phyloP scores from a whole-genome alignment of 2,329 filamentous ascomycete species.

The Fusarium sp. region DNA sequence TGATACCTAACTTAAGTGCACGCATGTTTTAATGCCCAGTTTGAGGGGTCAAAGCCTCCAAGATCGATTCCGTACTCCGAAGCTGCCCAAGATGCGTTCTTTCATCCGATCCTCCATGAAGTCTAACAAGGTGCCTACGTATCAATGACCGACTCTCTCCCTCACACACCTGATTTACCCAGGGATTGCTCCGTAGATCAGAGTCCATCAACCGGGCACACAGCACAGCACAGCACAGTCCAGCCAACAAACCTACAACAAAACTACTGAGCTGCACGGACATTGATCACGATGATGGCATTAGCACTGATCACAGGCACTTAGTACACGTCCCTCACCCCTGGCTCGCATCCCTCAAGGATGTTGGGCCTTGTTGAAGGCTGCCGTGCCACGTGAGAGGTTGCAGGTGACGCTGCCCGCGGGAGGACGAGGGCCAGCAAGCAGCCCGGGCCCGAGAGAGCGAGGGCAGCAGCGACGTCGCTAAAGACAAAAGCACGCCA shows the following conservation, averaged over 20 bases:
- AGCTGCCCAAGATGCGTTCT: not conserved
- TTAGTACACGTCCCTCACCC: constrained; percentile 9
- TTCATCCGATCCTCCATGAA: not conserved
- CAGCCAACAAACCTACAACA: not conserved
- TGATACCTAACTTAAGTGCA: constrained; percentile 39
- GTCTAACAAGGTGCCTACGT: not conserved
- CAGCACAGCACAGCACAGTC: not conserved
- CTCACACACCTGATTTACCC: not conserved
- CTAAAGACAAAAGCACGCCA: constrained; percentile 8
- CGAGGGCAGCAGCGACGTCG: not conserved
- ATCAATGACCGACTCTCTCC: not conserved
- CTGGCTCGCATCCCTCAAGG: not conserved
- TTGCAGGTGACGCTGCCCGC: constrained; percentile 30
- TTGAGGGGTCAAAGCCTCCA: constrained; percentile 21
- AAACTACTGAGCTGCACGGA: constrained; percentile 19
- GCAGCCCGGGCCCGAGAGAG: not conserved
- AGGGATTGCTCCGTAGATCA: constrained; percentile 3
- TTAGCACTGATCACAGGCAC: constrained; percentile 19
- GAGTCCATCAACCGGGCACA: not conserved
- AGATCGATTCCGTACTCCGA: not conserved
- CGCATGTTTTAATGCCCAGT: constrained; percentile 6
- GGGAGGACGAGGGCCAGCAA: constrained; percentile 1
- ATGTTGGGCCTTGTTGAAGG: constrained; percentile 11
- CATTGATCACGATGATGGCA: constrained; percentile 36
- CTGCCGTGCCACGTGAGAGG: constrained; percentile 32